Percentiles rank a stretch among this genome's conserved stretches.
phyloP scores from a whole-genome alignment of 805 yeast genomes.

The Brettanomyces anomalus region DNA sequence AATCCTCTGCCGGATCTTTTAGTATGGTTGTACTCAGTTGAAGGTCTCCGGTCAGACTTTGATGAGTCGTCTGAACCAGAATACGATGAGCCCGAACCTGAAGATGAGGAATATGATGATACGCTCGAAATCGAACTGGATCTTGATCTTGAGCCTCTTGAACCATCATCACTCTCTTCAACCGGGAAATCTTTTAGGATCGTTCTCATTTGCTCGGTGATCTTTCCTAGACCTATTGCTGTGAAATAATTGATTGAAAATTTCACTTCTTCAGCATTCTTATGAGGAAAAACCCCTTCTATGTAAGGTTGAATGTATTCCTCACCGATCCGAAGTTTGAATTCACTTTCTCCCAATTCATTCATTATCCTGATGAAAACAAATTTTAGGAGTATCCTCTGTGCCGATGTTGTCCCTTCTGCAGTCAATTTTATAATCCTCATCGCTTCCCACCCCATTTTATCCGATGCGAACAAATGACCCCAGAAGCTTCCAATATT shows the following conservation, averaged over 20 bases:
- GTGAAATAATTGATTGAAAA: conserved; percentile 88
- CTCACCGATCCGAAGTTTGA: conserved; percentile 44
- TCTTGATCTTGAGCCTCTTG: conserved; percentile 5
- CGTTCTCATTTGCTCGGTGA: conserved; percentile 78
- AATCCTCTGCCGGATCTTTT: no score
- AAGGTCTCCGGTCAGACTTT: no score
- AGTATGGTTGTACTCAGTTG: no score
- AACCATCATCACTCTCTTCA: conserved; percentile 11
- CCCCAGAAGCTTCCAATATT: conserved; percentile 85
- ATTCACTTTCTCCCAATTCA: conserved; percentile 54
- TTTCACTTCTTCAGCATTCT: conserved; percentile 42
- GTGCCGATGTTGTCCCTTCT: conserved; percentile 65
- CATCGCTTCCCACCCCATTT: conserved; percentile 55
- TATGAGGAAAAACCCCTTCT: conserved; percentile 58
- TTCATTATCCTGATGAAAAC: conserved; percentile 70
- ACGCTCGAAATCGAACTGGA: conserved; percentile 14
- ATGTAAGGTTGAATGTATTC: conserved; percentile 40
- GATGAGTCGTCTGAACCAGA: no score
- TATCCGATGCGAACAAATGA: conserved; percentile 64
- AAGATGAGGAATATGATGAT: conserved; percentile 2
- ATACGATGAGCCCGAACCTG: no score
- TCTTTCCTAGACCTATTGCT: conserved; percentile 78
- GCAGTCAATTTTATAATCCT: conserved; percentile 53
- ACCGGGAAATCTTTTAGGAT: conserved; percentile 15
- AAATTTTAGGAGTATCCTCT: conserved; percentile 73